Evolutionary conservation across 352 stramenopile species (phyloP).

Genomic region (Pythium chondricola): DNA sequence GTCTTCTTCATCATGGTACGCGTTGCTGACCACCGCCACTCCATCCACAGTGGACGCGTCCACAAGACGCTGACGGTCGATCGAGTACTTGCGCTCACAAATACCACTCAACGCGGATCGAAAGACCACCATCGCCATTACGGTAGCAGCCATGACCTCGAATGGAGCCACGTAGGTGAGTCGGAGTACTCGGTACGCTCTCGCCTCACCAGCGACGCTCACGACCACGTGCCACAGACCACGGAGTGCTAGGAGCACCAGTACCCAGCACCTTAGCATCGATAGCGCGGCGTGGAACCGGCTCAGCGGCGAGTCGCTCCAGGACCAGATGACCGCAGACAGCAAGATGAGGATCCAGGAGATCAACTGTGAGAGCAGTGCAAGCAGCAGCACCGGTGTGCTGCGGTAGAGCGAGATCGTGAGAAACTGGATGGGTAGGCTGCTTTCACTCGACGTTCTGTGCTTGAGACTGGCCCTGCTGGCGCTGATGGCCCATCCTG

Average conservation of each 20-base stretch:
- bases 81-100: constrained; percentile 15
- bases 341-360: constrained; percentile 49
- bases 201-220: constrained; percentile 18
- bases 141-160: constrained; percentile 11
- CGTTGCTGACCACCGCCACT: constrained; percentile 11
- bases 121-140: constrained; percentile 1
- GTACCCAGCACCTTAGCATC: constrained; percentile 26
- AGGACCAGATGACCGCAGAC: constrained; percentile 15
- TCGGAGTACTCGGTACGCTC: constrained; percentile 18
- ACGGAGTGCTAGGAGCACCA: constrained; percentile 34
- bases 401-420: constrained; percentile 28
- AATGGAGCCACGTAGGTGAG: constrained; percentile 30
- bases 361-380: constrained; percentile 29
- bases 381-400: constrained; percentile 25
- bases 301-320: constrained; percentile 3
- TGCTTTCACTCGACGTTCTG: too few species aligned
- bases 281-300: constrained; percentile 30
- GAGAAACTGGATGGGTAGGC: too few species aligned
- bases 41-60: constrained; percentile 10
- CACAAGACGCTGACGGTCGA: constrained; percentile 16
- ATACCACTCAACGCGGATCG: constrained; percentile 10
- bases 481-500: constrained; percentile 19
- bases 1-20: constrained; percentile 18
- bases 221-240: constrained; percentile 29
- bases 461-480: constrained; percentile 16